A percentile compares a stretch with the other conserved stretches of the same genome.
These are phyloP conservation scores for Coccinonectria pachysandricola DNA, from an alignment of 2,329 filamentous ascomycete genomes.

Conservation along the genomic window DNA sequence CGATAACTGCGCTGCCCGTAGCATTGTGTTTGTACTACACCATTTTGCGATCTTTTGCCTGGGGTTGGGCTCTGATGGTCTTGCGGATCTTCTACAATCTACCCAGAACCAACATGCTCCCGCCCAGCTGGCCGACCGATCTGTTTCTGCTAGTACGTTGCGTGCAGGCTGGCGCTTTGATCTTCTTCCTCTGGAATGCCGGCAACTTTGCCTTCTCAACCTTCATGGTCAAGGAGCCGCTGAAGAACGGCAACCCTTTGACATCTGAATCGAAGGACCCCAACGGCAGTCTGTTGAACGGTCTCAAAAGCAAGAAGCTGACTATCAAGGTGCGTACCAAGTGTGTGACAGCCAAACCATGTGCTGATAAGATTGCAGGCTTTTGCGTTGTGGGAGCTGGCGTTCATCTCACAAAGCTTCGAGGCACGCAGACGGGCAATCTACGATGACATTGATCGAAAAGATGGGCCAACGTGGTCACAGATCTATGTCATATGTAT, in stretches of 20 bases:
- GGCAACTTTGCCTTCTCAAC: conserved; percentile 68
- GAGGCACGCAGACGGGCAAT: conserved; percentile 69
- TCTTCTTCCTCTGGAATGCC: conserved; percentile 66
- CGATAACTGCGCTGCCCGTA: conserved; percentile 30
- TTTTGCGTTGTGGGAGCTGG: conserved; percentile 88
- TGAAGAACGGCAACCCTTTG: conserved; percentile 77
- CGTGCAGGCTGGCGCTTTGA: conserved; percentile 51
- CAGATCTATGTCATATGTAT: conserved; percentile 65
- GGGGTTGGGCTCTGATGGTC: conserved; percentile 60
- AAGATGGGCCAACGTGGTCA: conserved; percentile 69
- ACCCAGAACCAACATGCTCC: conserved; percentile 58
- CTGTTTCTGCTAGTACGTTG: conserved; percentile 46
- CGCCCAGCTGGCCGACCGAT: conserved; percentile 45
- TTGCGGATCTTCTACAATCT: conserved; percentile 67
- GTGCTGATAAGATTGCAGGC: conserved; percentile 34
- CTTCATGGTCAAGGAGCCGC: conserved; percentile 69
- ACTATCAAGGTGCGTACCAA: conserved; percentile 50
- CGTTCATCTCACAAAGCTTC: conserved; percentile 66
- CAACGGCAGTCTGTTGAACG: conserved; percentile 79
- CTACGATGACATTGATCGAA: conserved; percentile 78
- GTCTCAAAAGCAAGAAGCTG: conserved; percentile 73
- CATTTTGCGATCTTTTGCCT: conserved; percentile 52
- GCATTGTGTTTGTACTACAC: conserved; percentile 51
- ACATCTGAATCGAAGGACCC: conserved; percentile 81
- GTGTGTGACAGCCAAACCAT: background rate